phyloP scores from a whole-genome alignment of 768 basidiomycete genomes.

The Trametes cubensis region DNA sequence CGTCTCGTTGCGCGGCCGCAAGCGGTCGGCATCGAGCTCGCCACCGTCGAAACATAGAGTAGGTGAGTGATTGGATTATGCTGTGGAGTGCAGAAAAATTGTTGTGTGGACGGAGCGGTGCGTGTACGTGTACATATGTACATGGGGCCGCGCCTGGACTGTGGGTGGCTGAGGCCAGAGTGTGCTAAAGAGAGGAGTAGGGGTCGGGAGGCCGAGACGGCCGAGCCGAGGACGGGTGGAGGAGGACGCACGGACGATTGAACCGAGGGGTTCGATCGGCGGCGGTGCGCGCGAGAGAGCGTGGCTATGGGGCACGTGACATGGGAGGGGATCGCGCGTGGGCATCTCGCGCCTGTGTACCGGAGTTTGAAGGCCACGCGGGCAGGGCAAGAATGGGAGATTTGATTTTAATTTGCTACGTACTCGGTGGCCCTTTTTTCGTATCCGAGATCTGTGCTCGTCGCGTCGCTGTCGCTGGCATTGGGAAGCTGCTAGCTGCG shows the following conservation, averaged over 20 bases:
- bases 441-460: constrained; percentile 11
- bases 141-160: neutral
- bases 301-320: constrained; percentile 17
- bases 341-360: constrained; percentile 9
- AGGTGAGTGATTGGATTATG: constrained; percentile 4
- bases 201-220: neutral
- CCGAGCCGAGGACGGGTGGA: neutral
- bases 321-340: constrained; percentile 8
- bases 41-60: neutral
- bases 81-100: neutral
- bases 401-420: constrained; percentile 16
- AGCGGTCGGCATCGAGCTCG: neutral
- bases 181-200: neutral
- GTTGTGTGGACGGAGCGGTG: neutral
- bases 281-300: neutral
- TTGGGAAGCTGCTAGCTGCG: constrained; percentile 7
- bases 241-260: constrained; percentile 1
- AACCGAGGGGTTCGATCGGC: constrained; percentile 10
- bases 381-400: constrained; percentile 12
- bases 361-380: constrained; percentile 30
- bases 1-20: neutral
- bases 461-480: too few relatives aligned
- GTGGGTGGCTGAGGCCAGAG: neutral
- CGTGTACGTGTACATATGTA: neutral
- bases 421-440: constrained; percentile 16